Evolutionary conservation across 768 basidiomycete genomes (phyloP).

Genomic region (Podaxis pistillaris): DNA sequence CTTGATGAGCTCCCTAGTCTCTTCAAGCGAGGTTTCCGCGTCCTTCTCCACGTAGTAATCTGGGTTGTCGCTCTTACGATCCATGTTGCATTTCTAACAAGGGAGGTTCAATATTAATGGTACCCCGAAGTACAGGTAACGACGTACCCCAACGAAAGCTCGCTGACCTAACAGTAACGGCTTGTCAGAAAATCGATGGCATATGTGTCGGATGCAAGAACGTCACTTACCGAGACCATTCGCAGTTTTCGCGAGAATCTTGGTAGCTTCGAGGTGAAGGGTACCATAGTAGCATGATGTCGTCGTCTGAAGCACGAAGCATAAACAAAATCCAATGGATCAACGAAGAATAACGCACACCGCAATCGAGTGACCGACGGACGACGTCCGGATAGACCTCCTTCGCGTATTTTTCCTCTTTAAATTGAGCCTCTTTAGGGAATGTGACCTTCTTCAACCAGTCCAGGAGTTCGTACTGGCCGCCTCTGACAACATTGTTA

Average conservation of each 20-base stretch:
- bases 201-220: not conserved
- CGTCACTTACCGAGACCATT: constrained; percentile 38
- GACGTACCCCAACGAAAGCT: constrained; percentile 79
- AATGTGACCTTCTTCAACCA: constrained; percentile 88
- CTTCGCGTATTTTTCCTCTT: constrained; percentile 65
- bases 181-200: not conserved
- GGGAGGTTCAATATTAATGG: constrained; percentile 7
- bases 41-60: constrained; percentile 64
- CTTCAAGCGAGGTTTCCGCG: constrained; percentile 51
- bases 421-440: constrained; percentile 80
- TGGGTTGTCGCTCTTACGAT: constrained; percentile 57
- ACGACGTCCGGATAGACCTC: constrained; percentile 72
- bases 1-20: constrained; percentile 62
- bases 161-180: constrained; percentile 56
- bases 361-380: constrained; percentile 63
- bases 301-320: constrained; percentile 61
- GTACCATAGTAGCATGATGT: constrained; percentile 92
- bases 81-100: constrained; percentile 85
- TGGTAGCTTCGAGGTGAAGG: constrained; percentile 78
- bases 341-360: constrained; percentile 49
- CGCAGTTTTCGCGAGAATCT: constrained; percentile 73
- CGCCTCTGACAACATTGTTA: constrained; percentile 39
- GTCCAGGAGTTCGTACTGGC: constrained; percentile 83
- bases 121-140: not conserved
- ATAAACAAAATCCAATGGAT: not conserved